Conservation (phyloP, 768 basidiomycete genomes). For the Mycena galopus region DNA sequence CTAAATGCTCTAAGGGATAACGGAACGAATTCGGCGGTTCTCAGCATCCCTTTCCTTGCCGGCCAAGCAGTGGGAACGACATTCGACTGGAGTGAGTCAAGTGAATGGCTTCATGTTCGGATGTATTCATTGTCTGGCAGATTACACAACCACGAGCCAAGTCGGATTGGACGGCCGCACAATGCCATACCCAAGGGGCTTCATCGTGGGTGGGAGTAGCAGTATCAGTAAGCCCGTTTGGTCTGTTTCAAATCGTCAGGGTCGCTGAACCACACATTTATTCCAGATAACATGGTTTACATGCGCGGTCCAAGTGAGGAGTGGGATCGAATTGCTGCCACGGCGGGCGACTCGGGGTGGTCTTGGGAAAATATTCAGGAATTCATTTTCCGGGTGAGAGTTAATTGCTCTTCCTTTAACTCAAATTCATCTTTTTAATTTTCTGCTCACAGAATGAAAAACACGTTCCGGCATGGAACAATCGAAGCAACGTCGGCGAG, state of each 20-base stretch:
- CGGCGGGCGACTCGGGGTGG: conserved; percentile 38
- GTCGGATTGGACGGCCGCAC: conserved; percentile 31
- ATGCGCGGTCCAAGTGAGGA: conserved; percentile 39
- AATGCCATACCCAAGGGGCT: conserved; percentile 33
- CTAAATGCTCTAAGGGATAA: background rate
- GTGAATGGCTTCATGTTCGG: too few relatives aligned
- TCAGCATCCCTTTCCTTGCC: background rate
- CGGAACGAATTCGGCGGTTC: background rate
- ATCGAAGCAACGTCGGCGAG: conserved; percentile 39
- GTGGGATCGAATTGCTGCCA: conserved; percentile 34
- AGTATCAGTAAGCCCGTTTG: conserved; percentile 27
- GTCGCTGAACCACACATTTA: background rate
- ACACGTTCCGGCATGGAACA: conserved; percentile 38
- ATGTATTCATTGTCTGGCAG: background rate
- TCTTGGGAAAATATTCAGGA: conserved; percentile 37
- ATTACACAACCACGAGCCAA: conserved; percentile 8
- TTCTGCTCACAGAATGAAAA: conserved; percentile 40
- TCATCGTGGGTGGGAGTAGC: conserved; percentile 38
- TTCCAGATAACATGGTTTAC: conserved; percentile 37
- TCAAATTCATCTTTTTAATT: background rate
- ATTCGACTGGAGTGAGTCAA: background rate
- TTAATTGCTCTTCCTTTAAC: background rate
- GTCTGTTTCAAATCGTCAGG: background rate
- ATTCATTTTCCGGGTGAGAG: conserved; percentile 30
- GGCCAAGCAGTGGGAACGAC: background rate